Conservation (phyloP, 1,284 basidiomycete genomes). For the Tremellales sp. region DNA sequence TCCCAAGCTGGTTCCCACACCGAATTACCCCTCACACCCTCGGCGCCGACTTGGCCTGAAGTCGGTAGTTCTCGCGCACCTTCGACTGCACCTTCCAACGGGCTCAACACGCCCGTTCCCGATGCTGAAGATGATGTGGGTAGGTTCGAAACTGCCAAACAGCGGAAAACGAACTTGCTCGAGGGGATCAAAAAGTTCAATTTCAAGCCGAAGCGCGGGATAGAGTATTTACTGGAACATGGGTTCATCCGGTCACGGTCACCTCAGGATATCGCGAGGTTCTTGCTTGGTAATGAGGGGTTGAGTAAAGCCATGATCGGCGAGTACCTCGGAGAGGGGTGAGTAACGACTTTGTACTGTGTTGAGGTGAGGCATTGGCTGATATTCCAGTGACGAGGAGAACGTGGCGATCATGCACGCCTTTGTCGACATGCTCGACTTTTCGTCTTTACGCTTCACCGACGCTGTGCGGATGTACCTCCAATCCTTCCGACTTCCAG, state of each 20-base stretch:
- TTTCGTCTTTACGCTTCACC: conserved; percentile 73
- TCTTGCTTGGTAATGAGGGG: conserved; percentile 86
- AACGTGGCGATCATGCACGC: conserved; percentile 93
- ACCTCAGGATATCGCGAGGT: conserved; percentile 78
- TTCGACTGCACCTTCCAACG: conserved; percentile 27
- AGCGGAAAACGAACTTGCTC: conserved; percentile 89
- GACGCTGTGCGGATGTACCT: conserved; percentile 82
- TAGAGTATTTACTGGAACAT: conserved; percentile 81
- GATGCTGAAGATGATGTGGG: conserved; percentile 74
- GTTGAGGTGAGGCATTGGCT: conserved; percentile 14
- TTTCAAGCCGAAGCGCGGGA: conserved; percentile 93
- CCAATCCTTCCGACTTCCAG: conserved; percentile 90
- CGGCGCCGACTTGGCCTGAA: conserved; percentile 27
- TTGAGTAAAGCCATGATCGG: conserved; percentile 95
- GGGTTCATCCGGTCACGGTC: conserved; percentile 77
- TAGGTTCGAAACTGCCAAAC: conserved; percentile 92
- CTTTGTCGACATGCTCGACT: conserved; percentile 86
- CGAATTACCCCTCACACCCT: conserved; percentile 15
- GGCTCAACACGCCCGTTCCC: conserved; percentile 57
- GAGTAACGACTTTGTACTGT: conserved; percentile 35
- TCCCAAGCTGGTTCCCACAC: conserved; percentile 30
- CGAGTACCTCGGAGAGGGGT: conserved; percentile 97
- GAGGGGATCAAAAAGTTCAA: conserved; percentile 99
- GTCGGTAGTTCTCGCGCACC: conserved; percentile 11
- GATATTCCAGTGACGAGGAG: conserved; percentile 63